Conservation (phyloP, 192 early-diverging fungal genomes). For the Coemansia aciculifera region DNA sequence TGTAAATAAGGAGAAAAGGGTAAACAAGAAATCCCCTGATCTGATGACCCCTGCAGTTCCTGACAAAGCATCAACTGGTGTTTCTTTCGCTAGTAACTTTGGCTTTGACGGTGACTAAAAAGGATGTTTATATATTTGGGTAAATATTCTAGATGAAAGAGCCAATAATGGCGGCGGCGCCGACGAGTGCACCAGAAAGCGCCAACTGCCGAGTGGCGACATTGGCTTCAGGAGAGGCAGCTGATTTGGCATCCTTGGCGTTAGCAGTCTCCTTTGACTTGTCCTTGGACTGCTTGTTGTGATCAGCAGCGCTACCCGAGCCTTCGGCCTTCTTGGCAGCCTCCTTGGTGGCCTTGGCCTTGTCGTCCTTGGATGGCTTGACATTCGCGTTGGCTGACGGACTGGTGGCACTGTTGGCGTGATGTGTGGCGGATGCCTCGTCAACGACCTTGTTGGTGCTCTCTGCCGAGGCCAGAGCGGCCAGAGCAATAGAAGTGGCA, state of each 20-base stretch:
- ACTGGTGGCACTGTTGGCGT: conserved; percentile 2
- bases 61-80: background rate
- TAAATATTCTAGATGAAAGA: conserved; percentile 24
- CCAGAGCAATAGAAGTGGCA: conserved; percentile 30
- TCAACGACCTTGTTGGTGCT: conserved; percentile 15
- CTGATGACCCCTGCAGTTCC: background rate
- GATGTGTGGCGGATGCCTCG: conserved; percentile 6
- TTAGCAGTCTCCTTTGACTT: conserved; percentile 30
- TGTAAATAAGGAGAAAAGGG: conserved; percentile 5
- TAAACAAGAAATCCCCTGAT: conserved; percentile 5
- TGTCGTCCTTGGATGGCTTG: conserved; percentile 13
- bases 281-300: conserved; percentile 22
- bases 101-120: conserved; percentile 1
- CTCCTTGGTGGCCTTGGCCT: conserved; percentile 16
- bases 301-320: conserved; percentile 12
- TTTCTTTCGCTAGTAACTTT: background rate
- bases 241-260: conserved; percentile 28
- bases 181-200: conserved; percentile 40
- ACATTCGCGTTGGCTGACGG: conserved; percentile 12
- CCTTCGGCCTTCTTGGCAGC: conserved; percentile 12
- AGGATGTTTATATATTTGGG: background rate
- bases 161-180: conserved; percentile 38
- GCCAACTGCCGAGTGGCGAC: conserved; percentile 45
- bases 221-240: conserved; percentile 28
- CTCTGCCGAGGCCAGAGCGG: conserved; percentile 39